Base-by-base conservation (phyloP, 176 grass and related monocot genomes). In the Ananas comosus region DNA sequence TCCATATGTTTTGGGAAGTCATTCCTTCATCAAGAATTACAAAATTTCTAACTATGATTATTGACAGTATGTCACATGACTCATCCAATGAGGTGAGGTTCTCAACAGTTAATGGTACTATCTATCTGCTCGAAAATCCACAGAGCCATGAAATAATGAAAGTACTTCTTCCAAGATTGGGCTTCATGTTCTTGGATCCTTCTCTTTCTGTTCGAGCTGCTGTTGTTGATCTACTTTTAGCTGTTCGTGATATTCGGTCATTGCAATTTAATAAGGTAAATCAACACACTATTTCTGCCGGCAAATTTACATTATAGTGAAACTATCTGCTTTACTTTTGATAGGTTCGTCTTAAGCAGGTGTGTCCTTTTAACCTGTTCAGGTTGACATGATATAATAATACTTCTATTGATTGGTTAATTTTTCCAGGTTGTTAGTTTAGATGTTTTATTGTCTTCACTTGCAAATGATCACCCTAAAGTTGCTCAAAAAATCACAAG, bases 1-100 rank as follows among this genome's bases (percentile, higher is more conserved):
- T 97, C 80, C 83, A 82, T 78, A 83, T 87, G 75, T 97, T 85
- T 76, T 97, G 93, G 93, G 93, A 92, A 87, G 76, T 97, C 77
- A 85, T 97, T 76, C 84, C 89, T 63, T 78, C 89, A 11, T 64
- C 56, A 63, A 88, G 56, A 10, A 92, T 97, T 80, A 85, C 89
- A 53, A 97, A 85, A 65, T 74, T 88, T 74, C 65, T 97, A 61
- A 78, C 86, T 58, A 97, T 90, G 72, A 85, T 97, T 78, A 78
- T 92, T 65, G 84, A 92, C 52, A 83, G 87, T 69, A 90, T 97
- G 83, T 92, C 89, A n/a, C 70, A 87, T 73, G 86, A 97, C 77
- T 79, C 78, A 49, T 90, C 86, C 74, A 87, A 70, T 53, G 86
- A 97, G 64, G 86, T 97, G 48, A 85, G 93, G 53, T 51, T 92